These are phyloP conservation scores for Batkoa obscura DNA, from an alignment of 371 early-diverging fungal species.

Conservation along the genomic window DNA sequence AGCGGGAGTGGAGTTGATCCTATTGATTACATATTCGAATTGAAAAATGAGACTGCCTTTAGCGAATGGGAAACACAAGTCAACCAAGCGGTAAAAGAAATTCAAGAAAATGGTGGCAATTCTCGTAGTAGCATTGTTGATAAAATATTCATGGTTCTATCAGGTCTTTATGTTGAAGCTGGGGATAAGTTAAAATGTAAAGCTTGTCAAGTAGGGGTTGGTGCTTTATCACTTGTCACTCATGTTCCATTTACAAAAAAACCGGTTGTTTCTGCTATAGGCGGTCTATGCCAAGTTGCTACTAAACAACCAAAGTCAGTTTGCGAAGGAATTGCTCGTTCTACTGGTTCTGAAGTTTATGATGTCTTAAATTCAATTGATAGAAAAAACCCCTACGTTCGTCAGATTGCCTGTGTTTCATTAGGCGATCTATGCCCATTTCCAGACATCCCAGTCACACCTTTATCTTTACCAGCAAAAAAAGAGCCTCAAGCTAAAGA, in stretches of 20 bases:
- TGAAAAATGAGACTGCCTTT: too few species aligned
- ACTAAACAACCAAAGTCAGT: not conserved
- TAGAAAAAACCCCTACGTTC: not conserved
- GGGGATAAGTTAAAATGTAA: not conserved
- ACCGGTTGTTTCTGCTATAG: not conserved
- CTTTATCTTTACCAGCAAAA: not conserved
- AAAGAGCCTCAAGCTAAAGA: too few species aligned
- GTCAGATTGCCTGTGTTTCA: not conserved
- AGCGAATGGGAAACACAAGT: not conserved
- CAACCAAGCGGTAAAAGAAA: not conserved
- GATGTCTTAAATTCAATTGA: not conserved
- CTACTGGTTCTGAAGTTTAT: not conserved
- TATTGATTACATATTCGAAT: too few species aligned
- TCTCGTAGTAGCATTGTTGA: not conserved
- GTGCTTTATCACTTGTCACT: not conserved
- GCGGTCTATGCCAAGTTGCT: not conserved
- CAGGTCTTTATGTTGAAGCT: not conserved
- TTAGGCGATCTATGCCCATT: not conserved
- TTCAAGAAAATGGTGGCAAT: not conserved
- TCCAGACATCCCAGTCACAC: not conserved
- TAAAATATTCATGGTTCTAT: not conserved
- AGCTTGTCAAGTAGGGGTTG: constrained; percentile 1
- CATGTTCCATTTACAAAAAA: not conserved
- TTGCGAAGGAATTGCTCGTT: constrained; percentile 1
- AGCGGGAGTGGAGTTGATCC: too few species aligned